Base-by-base conservation (phyloP, 23 red algal species). In the Gracilariopsis chorda region DNA sequence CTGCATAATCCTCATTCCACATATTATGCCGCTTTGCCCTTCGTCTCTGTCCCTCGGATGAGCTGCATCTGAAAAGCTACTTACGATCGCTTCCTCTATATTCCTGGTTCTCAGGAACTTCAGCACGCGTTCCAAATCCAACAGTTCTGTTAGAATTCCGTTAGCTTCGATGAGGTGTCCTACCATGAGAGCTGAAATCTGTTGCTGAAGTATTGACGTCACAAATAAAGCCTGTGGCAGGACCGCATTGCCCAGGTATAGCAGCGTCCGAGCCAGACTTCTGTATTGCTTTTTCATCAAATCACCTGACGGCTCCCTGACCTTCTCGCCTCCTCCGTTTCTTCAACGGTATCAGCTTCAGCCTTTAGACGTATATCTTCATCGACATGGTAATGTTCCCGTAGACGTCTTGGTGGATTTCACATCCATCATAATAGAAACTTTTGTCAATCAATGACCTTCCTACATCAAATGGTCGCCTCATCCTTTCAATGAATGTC, bases 151-250 rank as follows among this genome's bases (percentile, higher is more conserved):
- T 4, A n/a, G 6, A 19, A 59, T 59, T 7, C 16, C 4, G 5
- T 59, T 59, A 4, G 55, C 55, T 59, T 59, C 55, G 4, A 6
- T n/a, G 5, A 59, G 5, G 29, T 59, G 55, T 6, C 5, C 5
- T 11, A 59, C 55, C 55, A 4, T 59, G 7, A 59, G 6, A 7
- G n/a, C 6, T 9, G 25, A 19, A 48, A 72, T 56, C 48, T 68
- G 23, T 69, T 86, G 81, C 48, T 86, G 57, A 20, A 86, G 20
- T 62, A 29, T 21, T 1, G 47, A 86, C 32, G 81, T 41, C 6
- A 69, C 39, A 44, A 40, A 86, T 0, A 59, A 86, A 4, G 81
- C 81, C 47, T 86, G 81, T 49, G 81, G 81, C 3, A 86, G 8
- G 0, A 58, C 1, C 25, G 37, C 81, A 48, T 13, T 48, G 2